Evolutionary conservation across 306 rosid genomes (phyloP).

Genomic region (Vigna reflexopilosa): DNA sequence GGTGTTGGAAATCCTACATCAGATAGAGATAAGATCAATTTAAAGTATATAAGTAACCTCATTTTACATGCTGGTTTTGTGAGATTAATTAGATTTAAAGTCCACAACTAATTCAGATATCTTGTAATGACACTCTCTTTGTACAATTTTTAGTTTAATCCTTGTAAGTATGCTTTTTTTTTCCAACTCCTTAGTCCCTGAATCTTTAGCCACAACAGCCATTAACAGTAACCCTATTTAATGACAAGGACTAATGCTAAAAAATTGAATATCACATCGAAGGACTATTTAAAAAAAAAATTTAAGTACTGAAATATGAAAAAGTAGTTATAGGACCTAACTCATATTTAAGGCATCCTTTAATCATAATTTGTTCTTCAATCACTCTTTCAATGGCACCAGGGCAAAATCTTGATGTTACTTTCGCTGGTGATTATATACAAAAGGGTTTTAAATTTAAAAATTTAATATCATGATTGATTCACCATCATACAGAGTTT

Average conservation of each 20-base stretch:
- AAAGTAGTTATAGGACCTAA: not conserved
- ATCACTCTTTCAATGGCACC: not conserved
- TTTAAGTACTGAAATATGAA: not conserved
- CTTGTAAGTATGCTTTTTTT: not conserved
- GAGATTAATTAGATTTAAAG: too few species aligned
- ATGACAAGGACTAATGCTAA: not conserved
- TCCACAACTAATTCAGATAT: not conserved
- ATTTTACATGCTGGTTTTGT: too few species aligned
- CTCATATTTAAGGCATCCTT: not conserved
- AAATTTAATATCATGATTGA: not conserved
- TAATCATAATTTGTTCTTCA: not conserved
- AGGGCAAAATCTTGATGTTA: not conserved
- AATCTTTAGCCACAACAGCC: not conserved
- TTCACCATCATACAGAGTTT: not conserved
- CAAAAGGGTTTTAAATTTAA: constrained; percentile 2
- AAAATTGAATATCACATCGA: not conserved
- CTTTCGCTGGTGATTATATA: not conserved
- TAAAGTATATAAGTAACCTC: too few species aligned
- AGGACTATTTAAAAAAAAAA: not conserved
- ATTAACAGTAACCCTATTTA: not conserved
- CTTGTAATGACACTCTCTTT: not conserved
- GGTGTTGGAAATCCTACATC: not conserved
- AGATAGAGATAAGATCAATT: too few species aligned
- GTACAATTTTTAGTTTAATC: not conserved
- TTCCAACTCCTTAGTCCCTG: not conserved